Conservation (phyloP, 228 moss, liverwort and hornwort genomes). For the Sphagnum magellanicum region DNA sequence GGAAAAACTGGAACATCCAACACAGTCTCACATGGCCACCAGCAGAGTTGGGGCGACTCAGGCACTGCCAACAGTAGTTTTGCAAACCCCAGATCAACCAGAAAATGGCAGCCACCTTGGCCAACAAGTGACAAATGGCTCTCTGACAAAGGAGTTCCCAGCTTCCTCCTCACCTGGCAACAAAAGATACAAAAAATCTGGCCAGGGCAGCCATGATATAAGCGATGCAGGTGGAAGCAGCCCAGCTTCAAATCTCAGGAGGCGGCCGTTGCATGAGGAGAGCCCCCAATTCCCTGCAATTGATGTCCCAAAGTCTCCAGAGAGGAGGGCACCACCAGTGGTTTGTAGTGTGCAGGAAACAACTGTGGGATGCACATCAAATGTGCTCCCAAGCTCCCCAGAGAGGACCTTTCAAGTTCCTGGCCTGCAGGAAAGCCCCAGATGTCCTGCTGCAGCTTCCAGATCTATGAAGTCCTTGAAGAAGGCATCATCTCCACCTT, state of each 20-base stretch:
- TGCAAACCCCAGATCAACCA: slow-evolving; percentile 11
- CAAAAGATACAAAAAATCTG: not conserved
- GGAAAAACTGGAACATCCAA: slow-evolving; percentile 11
- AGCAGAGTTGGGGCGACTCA: slow-evolving; percentile 8
- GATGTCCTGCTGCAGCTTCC: not conserved
- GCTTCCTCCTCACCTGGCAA: not conserved
- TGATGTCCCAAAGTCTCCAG: no score
- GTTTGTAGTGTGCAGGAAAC: no score
- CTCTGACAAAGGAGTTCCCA: slow-evolving; percentile 2
- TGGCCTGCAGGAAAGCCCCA: slow-evolving; percentile 15
- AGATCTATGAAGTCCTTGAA: not conserved
- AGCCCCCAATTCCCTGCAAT: no score
- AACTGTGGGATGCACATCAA: not conserved
- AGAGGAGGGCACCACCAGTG: no score
- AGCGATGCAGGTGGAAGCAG: no score
- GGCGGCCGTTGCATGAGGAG: not conserved
- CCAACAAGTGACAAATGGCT: slow-evolving; percentile 15
- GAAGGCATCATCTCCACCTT: slow-evolving; percentile 8
- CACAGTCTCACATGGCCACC: slow-evolving; percentile 9
- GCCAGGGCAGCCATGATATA: not conserved
- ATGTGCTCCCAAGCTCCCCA: slow-evolving; percentile 8
- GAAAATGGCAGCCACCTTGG: slow-evolving; percentile 16
- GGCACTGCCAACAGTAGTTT: not conserved
- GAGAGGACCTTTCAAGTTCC: slow-evolving; percentile 17
- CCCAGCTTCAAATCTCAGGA: not conserved